Conservation (phyloP, 164 flowering plant genomes). For the Macadamia tetraphylla region DNA sequence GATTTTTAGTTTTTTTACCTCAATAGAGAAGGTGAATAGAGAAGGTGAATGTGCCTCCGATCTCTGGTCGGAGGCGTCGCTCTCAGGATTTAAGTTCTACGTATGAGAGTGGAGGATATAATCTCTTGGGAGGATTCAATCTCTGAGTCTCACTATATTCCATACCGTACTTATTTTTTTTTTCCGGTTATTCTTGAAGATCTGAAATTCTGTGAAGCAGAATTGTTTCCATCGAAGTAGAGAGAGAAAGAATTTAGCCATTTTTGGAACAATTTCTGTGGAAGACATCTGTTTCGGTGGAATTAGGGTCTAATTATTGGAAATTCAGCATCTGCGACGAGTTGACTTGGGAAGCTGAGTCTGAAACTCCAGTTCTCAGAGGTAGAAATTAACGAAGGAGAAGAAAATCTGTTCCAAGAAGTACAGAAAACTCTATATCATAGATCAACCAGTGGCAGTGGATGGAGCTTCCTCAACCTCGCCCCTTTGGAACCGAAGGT, state of each 20-base stretch:
- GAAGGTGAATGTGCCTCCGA: slow-evolving; percentile 38
- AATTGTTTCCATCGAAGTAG: neutral
- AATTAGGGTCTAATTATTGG: neutral
- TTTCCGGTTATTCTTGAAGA: neutral
- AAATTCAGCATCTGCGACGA: slow-evolving; percentile 8
- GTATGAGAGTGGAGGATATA: neutral
- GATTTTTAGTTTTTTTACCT: neutral
- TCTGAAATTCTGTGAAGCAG: neutral
- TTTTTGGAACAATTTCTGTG: neutral
- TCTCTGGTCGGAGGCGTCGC: slow-evolving; percentile 30
- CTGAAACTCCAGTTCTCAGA: neutral
- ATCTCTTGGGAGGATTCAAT: neutral
- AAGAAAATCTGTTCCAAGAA: neutral
- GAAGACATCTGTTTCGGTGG: neutral
- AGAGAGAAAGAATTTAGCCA: neutral
- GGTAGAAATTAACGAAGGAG: neutral
- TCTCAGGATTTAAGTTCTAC: slow-evolving; percentile 20
- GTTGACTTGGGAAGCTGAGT: neutral
- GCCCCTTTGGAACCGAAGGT: slow-evolving; percentile 65
- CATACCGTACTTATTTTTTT: neutral
- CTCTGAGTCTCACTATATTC: neutral
- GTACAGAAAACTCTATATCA: too few relatives aligned
- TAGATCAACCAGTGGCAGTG: neutral
- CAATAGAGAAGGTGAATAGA: too few relatives aligned
- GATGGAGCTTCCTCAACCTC: slow-evolving; percentile 82